Conservation (phyloP, 2,329 filamentous ascomycete species). For the Didymella pinodella region DNA sequence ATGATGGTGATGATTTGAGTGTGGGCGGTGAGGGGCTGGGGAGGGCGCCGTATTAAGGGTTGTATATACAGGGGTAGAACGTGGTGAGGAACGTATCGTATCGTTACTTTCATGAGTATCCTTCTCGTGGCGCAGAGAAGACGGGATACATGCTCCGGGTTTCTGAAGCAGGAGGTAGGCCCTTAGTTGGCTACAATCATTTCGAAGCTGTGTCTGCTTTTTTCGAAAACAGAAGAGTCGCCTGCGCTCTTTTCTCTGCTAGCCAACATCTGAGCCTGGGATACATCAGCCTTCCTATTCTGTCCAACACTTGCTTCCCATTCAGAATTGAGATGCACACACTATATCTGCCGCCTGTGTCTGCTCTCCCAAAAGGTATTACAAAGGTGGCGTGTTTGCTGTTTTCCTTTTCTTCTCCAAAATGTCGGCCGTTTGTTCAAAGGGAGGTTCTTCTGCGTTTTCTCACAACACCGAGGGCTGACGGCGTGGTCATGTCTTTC, state of each 20-base stretch:
- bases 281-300: neutral
- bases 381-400: too few relatives aligned
- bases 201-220: neutral
- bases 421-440: too few relatives aligned
- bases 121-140: too few relatives aligned
- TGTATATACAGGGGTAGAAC: neutral
- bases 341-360: neutral
- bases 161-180: too few relatives aligned
- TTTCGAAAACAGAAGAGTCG: too few relatives aligned
- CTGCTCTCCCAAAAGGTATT: neutral
- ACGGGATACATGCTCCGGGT: too few relatives aligned
- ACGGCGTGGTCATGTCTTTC: too few relatives aligned
- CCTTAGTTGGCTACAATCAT: too few relatives aligned
- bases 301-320: neutral
- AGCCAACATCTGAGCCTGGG: neutral
- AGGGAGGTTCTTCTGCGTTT: too few relatives aligned
- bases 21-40: neutral
- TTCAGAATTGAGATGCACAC: neutral
- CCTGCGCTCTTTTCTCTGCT: neutral
- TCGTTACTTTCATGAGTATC: neutral
- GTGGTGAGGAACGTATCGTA: neutral
- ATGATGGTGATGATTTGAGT: conserved; percentile 25
- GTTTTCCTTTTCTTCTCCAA: too few relatives aligned
- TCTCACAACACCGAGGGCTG: too few relatives aligned
- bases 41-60: neutral